These are phyloP conservation scores for Arthroderma sp. DNA, from an alignment of 2,329 filamentous ascomycete genomes.

Conservation along the genomic window DNA sequence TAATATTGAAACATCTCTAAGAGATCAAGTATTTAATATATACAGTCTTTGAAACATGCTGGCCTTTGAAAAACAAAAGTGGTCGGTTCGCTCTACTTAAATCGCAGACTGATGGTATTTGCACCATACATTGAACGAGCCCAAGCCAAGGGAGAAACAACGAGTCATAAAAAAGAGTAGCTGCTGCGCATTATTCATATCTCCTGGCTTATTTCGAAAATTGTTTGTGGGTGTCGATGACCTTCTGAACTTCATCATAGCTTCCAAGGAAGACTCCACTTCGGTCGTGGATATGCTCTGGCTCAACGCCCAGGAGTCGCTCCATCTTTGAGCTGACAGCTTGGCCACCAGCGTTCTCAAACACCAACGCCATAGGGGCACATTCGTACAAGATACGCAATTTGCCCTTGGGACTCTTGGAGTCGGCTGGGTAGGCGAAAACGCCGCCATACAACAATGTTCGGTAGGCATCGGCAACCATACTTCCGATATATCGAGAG, in stretches of 20 bases:
- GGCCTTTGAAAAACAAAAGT: too few species aligned
- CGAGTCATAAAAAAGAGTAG: too few species aligned
- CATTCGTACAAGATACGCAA: constrained; percentile 95
- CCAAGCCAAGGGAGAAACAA: too few species aligned
- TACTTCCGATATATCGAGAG: constrained; percentile 87
- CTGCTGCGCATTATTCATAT: too few species aligned
- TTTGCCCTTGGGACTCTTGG: constrained; percentile 98
- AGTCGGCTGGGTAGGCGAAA: constrained; percentile 94
- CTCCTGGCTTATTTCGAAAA: constrained; percentile 1
- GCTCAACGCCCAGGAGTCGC: constrained; percentile 77
- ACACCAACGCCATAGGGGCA: constrained; percentile 96
- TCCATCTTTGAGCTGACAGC: constrained; percentile 84
- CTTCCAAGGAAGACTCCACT: constrained; percentile 95
- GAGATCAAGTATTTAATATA: too few species aligned
- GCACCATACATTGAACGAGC: too few species aligned
- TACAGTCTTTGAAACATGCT: too few species aligned
- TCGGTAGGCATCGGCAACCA: constrained; percentile 97
- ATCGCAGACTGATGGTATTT: too few species aligned
- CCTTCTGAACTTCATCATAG: constrained; percentile 88
- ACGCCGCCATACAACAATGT: constrained; percentile 91
- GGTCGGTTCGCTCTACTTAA: too few species aligned
- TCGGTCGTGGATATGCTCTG: constrained; percentile 86
- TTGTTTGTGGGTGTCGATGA: constrained; percentile 65
- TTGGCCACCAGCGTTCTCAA: constrained; percentile 94
- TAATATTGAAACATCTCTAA: too few species aligned